A percentile compares a stretch with the other conserved stretches of the same genome.
Evolutionary conservation across 345 rosid genomes (phyloP).

Genomic region (Citrus trifoliata): DNA sequence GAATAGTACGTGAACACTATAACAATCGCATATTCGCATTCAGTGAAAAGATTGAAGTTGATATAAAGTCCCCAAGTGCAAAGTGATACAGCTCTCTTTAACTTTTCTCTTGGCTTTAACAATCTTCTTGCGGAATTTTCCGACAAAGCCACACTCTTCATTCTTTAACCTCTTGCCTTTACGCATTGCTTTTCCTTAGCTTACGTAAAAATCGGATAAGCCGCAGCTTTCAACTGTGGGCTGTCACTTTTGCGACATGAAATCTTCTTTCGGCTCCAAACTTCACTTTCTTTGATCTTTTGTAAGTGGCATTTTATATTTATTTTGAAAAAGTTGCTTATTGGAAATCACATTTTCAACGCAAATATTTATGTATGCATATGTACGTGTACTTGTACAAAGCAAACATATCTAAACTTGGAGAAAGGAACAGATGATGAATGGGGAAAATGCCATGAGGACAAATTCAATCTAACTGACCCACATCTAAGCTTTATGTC

Average conservation of each 20-base stretch:
- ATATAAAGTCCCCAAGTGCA: not conserved
- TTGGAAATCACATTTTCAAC: no score
- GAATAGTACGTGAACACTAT: not conserved
- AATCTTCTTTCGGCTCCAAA: no score
- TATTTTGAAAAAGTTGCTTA: no score
- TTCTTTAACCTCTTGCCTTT: not conserved
- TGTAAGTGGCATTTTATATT: no score
- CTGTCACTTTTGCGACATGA: constrained; percentile 12
- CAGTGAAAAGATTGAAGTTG: constrained; percentile 6
- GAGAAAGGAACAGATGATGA: not conserved
- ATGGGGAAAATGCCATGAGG: not conserved
- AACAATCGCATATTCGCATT: not conserved
- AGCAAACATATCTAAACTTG: not conserved
- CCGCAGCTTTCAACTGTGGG: not conserved
- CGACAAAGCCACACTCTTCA: not conserved
- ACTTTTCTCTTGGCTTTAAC: not conserved
- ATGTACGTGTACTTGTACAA: no score
- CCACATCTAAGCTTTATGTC: not conserved
- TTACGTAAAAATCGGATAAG: not conserved
- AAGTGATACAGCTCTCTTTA: not conserved
- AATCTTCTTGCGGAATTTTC: not conserved
- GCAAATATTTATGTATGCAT: no score
- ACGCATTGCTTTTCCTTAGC: not conserved
- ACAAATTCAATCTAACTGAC: not conserved
- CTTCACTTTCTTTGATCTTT: no score